Evolutionary conservation across 2,329 filamentous ascomycete species (phyloP).

Genomic region (Aureobasidium leucospermi): DNA sequence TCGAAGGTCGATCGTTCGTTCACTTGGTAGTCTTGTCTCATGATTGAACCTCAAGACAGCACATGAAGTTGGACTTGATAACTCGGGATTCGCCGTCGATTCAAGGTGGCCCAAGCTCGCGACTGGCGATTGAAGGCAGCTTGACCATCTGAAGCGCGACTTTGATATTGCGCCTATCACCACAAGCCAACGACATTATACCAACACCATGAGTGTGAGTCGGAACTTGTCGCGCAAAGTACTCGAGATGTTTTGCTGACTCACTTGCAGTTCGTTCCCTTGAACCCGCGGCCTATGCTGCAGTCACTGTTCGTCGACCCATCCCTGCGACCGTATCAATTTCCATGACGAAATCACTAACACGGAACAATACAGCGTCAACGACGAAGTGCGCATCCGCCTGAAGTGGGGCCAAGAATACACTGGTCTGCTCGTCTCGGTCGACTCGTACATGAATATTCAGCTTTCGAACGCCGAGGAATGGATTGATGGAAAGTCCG

Average conservation of each 20-base stretch:
- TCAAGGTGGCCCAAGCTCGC: background rate
- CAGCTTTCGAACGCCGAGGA: constrained; percentile 88
- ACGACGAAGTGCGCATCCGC: constrained; percentile 82
- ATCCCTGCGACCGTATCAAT: background rate
- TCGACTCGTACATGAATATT: constrained; percentile 99
- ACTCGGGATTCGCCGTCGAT: background rate
- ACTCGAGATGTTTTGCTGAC: background rate
- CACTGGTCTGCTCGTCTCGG: constrained; percentile 83
- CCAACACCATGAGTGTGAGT: constrained; percentile 7
- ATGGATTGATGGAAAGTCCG: constrained; percentile 80
- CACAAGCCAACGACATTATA: background rate
- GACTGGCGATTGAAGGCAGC: background rate
- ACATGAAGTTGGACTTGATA: background rate
- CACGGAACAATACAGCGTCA: constrained; percentile 51
- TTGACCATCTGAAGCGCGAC: constrained; percentile 6
- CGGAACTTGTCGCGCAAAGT: background rate
- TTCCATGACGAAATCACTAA: background rate
- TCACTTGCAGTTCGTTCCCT: constrained; percentile 60
- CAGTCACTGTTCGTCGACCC: constrained; percentile 66
- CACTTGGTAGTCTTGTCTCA: no score
- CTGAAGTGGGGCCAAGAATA: constrained; percentile 99
- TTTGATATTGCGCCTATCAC: background rate
- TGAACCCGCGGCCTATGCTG: constrained; percentile 96
- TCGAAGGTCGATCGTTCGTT: no score
- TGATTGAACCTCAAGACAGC: background rate